Percentiles rank a stretch among this genome's conserved stretches.
Evolutionary conservation across 768 basidiomycete species (phyloP).

Genomic region (Agaricus subrufescens): DNA sequence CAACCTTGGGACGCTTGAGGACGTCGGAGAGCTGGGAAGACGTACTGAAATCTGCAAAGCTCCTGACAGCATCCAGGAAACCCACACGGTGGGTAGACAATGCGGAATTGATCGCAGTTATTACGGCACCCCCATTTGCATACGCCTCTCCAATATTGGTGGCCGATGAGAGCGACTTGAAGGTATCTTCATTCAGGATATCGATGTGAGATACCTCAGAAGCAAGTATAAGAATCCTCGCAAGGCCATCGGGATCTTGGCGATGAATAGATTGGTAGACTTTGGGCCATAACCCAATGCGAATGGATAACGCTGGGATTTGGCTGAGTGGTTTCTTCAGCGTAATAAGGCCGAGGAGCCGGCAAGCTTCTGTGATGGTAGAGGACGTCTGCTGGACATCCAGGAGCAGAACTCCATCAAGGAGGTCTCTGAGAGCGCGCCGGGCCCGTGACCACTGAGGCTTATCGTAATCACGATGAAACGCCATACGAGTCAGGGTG

Average conservation of each 20-base stretch:
- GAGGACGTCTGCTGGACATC: conserved; percentile 28
- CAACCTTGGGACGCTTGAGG: conserved; percentile 50
- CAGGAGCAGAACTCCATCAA: conserved; percentile 23
- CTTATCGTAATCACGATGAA: conserved; percentile 26
- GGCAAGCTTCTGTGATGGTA: conserved; percentile 27
- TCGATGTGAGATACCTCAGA: conserved; percentile 67
- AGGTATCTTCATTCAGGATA: conserved; percentile 48
- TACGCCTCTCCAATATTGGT: conserved; percentile 21
- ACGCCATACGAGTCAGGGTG: conserved; percentile 32
- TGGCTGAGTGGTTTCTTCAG: conserved; percentile 11
- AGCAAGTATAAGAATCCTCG: conserved; percentile 52
- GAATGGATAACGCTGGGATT: conserved; percentile 36
- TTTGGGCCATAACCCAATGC: conserved; percentile 63
- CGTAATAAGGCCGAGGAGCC: conserved; percentile 21
- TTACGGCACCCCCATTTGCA: conserved; percentile 30
- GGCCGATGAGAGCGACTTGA: conserved; percentile 18
- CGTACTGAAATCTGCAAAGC: conserved; percentile 59
- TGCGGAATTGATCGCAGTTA: conserved; percentile 54
- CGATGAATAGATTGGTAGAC: conserved; percentile 56
- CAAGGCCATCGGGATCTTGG: conserved; percentile 54
- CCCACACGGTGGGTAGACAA: conserved; percentile 55
- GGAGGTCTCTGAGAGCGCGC: conserved; percentile 27
- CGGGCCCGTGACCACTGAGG: conserved; percentile 32
- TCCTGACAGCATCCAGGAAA: conserved; percentile 57
- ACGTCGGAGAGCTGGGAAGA: conserved; percentile 49